Conservation (phyloP, 2,329 filamentous ascomycete species). For the Ceratocystis diversiconidia region DNA sequence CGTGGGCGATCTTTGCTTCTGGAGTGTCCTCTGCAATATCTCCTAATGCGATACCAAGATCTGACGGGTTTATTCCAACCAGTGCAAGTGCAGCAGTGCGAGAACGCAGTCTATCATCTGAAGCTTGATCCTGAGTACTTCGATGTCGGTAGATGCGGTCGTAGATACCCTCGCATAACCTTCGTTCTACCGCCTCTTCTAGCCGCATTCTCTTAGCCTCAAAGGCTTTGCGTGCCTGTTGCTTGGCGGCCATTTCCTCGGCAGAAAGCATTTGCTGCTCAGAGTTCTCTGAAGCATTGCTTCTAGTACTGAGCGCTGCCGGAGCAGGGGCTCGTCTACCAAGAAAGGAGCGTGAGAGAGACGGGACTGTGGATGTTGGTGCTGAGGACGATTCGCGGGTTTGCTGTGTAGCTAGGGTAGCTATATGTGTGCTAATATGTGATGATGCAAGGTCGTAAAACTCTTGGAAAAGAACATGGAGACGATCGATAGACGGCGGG, state of each 20-base stretch:
- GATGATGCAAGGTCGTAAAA: slow-evolving; percentile 73
- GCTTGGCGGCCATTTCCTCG: slow-evolving; percentile 66
- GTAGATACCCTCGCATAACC: slow-evolving; percentile 75
- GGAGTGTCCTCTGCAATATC: slow-evolving; percentile 35
- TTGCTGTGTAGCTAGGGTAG: slow-evolving; percentile 59
- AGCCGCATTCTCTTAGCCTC: slow-evolving; percentile 63
- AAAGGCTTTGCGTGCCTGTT: slow-evolving; percentile 60
- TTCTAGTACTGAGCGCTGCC: background rate
- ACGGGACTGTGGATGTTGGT: slow-evolving; percentile 34
- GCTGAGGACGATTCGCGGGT: slow-evolving; percentile 42
- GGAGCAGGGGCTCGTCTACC: slow-evolving; percentile 27
- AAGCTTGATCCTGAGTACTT: slow-evolving; percentile 82
- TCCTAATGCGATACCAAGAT: slow-evolving; percentile 66
- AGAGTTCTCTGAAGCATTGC: slow-evolving; percentile 27
- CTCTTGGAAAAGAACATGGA: slow-evolving; percentile 82
- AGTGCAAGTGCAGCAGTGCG: slow-evolving; percentile 80
- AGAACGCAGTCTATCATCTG: slow-evolving; percentile 86
- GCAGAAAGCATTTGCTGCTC: slow-evolving; percentile 78
- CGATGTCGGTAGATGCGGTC: slow-evolving; percentile 80
- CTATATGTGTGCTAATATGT: slow-evolving; percentile 78
- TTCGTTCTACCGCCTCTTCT: slow-evolving; percentile 83
- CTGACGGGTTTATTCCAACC: slow-evolving; percentile 79
- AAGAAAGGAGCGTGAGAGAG: slow-evolving; percentile 36
- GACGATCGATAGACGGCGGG: slow-evolving; percentile 67
- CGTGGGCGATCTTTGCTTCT: slow-evolving; percentile 39